Evolutionary conservation across 441 rosid species (phyloP).

Genomic region (Francoa sonchifolia): DNA sequence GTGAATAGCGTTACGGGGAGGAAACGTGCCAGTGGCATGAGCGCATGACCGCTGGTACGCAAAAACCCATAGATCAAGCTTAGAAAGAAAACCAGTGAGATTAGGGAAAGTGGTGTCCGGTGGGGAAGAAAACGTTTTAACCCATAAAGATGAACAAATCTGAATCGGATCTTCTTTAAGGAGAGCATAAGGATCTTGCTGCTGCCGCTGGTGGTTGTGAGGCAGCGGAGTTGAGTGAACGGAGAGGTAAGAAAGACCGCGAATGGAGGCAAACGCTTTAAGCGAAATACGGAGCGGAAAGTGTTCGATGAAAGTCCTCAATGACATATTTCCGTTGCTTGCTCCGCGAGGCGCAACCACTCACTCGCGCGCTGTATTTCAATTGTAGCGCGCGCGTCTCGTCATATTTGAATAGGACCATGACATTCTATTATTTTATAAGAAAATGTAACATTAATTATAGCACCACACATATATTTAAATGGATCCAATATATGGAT

Average conservation of each 20-base stretch:
- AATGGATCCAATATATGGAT: too few relatives aligned
- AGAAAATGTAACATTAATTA: too few relatives aligned
- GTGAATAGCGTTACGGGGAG: conserved; percentile 76
- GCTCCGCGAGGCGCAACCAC: too few relatives aligned
- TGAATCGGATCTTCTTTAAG: conserved; percentile 78
- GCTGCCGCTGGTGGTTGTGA: conserved; percentile 1
- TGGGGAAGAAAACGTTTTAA: conserved; percentile 77
- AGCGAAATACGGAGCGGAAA: conserved; percentile 12
- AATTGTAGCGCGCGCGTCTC: too few relatives aligned
- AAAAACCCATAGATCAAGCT: conserved; percentile 83
- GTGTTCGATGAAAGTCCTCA: conserved; percentile 34
- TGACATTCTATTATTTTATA: too few relatives aligned
- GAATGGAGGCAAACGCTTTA: not conserved
- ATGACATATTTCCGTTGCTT: conserved; percentile 31
- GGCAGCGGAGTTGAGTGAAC: conserved; percentile 6
- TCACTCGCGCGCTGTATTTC: too few relatives aligned
- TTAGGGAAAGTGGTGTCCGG: conserved; percentile 36
- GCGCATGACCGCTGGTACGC: conserved; percentile 89
- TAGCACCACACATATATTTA: too few relatives aligned
- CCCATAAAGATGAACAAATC: conserved; percentile 68
- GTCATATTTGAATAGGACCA: too few relatives aligned
- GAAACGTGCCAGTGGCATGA: conserved; percentile 67
- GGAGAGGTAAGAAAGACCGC: conserved; percentile 28
- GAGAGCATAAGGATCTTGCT: conserved; percentile 42
- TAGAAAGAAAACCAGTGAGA: conserved; percentile 81